phyloP scores from a whole-genome alignment of 768 basidiomycete species.

The Boletus coccyginus region DNA sequence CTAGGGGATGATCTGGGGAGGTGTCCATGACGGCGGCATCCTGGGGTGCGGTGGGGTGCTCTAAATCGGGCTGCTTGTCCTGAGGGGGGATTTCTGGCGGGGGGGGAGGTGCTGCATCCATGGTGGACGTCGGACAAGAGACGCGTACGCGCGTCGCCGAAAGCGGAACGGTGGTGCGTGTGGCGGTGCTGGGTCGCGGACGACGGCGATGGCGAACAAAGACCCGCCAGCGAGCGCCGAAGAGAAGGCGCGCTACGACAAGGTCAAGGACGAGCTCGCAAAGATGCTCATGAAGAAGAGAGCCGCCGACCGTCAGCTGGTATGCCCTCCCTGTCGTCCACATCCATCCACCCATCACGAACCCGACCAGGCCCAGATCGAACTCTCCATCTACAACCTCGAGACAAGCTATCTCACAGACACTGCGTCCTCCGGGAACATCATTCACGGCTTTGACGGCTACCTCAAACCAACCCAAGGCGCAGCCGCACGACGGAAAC shows the following conservation, averaged over 20 bases:
- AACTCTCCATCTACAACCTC: constrained; percentile 74
- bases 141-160: constrained; percentile 26
- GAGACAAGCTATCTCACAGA: constrained; percentile 77
- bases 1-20: constrained; percentile 62
- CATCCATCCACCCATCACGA: neutral
- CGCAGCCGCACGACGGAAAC: constrained; percentile 52
- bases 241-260: constrained; percentile 69
- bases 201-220: constrained; percentile 36
- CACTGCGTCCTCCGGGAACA: constrained; percentile 81
- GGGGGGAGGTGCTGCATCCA: constrained; percentile 61
- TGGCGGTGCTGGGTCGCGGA: constrained; percentile 1
- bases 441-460: constrained; percentile 83
- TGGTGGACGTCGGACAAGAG: constrained; percentile 16
- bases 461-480: constrained; percentile 75
- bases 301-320: constrained; percentile 72
- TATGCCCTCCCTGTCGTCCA: constrained; percentile 31
- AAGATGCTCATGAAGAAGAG: constrained; percentile 75
- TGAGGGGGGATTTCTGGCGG: constrained; percentile 39
- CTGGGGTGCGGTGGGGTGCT: constrained; percentile 31
- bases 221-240: constrained; percentile 49
- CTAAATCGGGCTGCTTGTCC: constrained; percentile 51
- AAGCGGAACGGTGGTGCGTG: constrained; percentile 19
- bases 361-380: constrained; percentile 61
- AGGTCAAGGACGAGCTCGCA: constrained; percentile 70
- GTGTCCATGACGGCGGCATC: constrained; percentile 62